Percentiles rank a stretch among this genome's conserved stretches.
phyloP scores from a whole-genome alignment of 768 basidiomycete species.

The Tylopilus sp. region DNA sequence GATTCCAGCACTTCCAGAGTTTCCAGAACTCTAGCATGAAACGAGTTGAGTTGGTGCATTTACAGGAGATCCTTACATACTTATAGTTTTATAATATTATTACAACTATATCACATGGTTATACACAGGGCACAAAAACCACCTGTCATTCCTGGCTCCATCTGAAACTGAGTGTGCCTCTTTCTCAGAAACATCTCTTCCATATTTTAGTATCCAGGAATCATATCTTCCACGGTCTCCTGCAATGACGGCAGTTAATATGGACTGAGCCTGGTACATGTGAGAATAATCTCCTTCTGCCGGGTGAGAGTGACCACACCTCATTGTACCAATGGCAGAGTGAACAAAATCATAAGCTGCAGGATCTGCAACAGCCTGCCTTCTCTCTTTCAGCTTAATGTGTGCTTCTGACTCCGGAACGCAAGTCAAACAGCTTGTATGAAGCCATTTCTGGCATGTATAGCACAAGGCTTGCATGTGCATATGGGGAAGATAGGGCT shows the following conservation, averaged over 20 bases:
- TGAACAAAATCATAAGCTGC: neutral
- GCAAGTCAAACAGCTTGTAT: neutral
- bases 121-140: conserved; percentile 1
- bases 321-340: neutral
- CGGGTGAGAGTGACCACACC: neutral
- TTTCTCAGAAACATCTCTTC: no score
- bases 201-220: neutral
- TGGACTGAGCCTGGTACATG: conserved; percentile 8
- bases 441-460: neutral
- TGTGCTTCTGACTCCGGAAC: neutral
- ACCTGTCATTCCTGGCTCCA: neutral
- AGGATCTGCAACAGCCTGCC: neutral
- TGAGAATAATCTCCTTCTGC: neutral
- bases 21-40: no score
- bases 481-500: neutral
- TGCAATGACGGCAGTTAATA: neutral
- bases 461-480: neutral
- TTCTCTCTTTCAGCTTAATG: neutral
- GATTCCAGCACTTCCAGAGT: no score
- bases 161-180: no score
- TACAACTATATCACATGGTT: no score
- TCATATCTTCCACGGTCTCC: neutral
- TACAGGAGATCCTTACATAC: no score
- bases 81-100: no score
- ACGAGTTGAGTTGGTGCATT: no score